Percentiles rank a stretch among this genome's conserved stretches.
Conservation (phyloP, 441 rosid species). For the Eutrema salsugineum region DNA sequence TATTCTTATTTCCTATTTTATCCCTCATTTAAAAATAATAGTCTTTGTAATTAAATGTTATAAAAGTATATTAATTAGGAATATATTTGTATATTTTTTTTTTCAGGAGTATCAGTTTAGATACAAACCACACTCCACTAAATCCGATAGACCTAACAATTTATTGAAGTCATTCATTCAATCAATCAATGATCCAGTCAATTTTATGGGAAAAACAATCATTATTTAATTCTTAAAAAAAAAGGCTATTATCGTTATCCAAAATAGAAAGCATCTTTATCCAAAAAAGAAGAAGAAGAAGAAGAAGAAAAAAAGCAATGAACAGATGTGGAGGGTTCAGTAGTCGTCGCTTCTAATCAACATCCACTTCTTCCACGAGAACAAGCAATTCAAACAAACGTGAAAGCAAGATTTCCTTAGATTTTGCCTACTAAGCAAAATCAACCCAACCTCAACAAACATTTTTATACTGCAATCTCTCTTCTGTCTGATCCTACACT, state of each 20-base stretch:
- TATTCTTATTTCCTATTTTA: no score
- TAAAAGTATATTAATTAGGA: no score
- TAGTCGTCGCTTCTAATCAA: slow-evolving; percentile 33
- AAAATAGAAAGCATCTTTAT: not conserved
- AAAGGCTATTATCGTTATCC: slow-evolving; percentile 10
- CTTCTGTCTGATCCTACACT: not conserved
- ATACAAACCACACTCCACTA: no score
- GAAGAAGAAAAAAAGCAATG: not conserved
- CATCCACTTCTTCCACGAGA: slow-evolving; percentile 26
- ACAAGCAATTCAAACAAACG: slow-evolving; percentile 29
- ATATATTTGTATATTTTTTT: no score
- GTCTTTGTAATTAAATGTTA: no score
- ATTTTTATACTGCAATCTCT: not conserved
- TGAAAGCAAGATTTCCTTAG: slow-evolving; percentile 25
- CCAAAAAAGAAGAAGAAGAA: not conserved
- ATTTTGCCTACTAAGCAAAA: slow-evolving; percentile 3
- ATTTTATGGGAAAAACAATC: not conserved
- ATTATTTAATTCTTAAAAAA: not conserved
- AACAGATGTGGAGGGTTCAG: not conserved
- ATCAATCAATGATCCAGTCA: not conserved
- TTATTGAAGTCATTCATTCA: no score
- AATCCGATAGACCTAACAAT: no score
- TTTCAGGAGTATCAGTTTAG: no score
- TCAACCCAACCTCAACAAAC: not conserved
- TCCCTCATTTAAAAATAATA: no score